A percentile compares a stretch with the other conserved stretches of the same genome.
Conservation (phyloP, 2,329 filamentous ascomycete genomes). For the Talaromyces sp. region DNA sequence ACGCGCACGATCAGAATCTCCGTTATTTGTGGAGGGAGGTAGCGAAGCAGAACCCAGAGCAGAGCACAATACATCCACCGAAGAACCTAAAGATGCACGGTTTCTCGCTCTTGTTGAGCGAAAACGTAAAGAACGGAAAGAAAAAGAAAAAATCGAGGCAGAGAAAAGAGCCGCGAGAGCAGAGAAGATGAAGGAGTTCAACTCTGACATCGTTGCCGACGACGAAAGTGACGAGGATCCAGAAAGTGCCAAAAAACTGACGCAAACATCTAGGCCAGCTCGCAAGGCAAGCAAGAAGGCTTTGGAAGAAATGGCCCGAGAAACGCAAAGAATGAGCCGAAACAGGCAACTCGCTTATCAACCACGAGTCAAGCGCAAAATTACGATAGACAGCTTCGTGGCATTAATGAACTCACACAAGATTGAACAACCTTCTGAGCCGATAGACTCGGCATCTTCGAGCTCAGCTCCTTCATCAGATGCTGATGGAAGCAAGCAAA, state of each 20-base stretch:
- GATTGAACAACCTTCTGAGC: slow-evolving; percentile 24
- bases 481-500: slow-evolving; percentile 43
- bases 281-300: slow-evolving; percentile 94
- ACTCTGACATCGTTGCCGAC: slow-evolving; percentile 46
- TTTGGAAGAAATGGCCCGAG: slow-evolving; percentile 87
- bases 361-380: slow-evolving; percentile 86
- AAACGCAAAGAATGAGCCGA: slow-evolving; percentile 86
- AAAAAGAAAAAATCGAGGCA: slow-evolving; percentile 59
- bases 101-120: slow-evolving; percentile 71
- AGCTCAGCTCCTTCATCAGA: slow-evolving; percentile 54
- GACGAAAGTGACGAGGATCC: slow-evolving; percentile 60
- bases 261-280: slow-evolving; percentile 64
- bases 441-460: slow-evolving; percentile 40
- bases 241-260: slow-evolving; percentile 65
- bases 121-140: slow-evolving; percentile 70
- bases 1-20: slow-evolving; percentile 35
- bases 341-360: slow-evolving; percentile 91
- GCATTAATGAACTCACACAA: slow-evolving; percentile 71
- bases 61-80: slow-evolving; percentile 35
- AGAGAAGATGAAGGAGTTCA: slow-evolving; percentile 35
- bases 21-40: slow-evolving; percentile 42
- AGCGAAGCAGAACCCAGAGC: slow-evolving; percentile 30
- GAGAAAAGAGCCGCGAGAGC: slow-evolving; percentile 40
- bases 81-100: slow-evolving; percentile 46
- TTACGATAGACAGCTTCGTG: slow-evolving; percentile 78